Evolutionary conservation across 225 moss, liverwort and hornwort species (phyloP), one percentile per base, ranked within the genome.

Genomic region (Lunularia cruciata): DNA sequence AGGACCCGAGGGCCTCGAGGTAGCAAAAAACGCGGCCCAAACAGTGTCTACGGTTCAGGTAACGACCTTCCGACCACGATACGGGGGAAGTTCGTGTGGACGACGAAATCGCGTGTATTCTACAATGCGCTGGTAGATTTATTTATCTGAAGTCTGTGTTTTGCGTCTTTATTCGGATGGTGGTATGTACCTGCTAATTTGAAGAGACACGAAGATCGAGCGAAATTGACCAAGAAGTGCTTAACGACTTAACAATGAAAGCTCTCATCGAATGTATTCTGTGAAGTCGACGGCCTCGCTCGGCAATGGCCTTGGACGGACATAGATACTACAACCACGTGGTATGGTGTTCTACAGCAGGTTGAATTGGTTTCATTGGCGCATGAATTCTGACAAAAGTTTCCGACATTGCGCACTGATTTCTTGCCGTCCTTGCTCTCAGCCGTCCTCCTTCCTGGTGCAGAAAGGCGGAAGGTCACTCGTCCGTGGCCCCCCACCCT

Each of bases 311-410:
- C n/a, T n/a, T n/a, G n/a, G n/a, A n/a, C n/a, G n/a, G n/a, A n/a
- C n/a, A n/a, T n/a, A n/a, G 54, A 28, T 26, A 54, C 15, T 27
- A 30, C 27, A 0, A 54, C 13, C 10, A 43, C 43, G 54, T 23
- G 54, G 54, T 53, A 28, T n/a, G n/a, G n/a, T n/a, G n/a, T n/a
- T 26, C 54, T 54, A 13, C 12, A 9, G 53, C 53, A 53, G 54
- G 1, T 54, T 28, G 54, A 28, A 8, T 20, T 51, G 3, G 22
- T 26, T 54, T 27, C 0, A 54, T 30, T 30, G 54, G 27, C 26
- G 8, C 26, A 13, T 1, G 27, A 28, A 10, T 13, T 13, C 54
- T 54, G 54, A 54, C 54, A 54, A 54, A 54, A 54, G 54, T 28
- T 12, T 54, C 27, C 54, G 54, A 54, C 54, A 54, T 19, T 20